Percentiles rank a stretch among this genome's conserved stretches.
These are phyloP conservation scores for Geotrichum candidum DNA, from an alignment of 1,139 yeast genomes.

Conservation along the genomic window DNA sequence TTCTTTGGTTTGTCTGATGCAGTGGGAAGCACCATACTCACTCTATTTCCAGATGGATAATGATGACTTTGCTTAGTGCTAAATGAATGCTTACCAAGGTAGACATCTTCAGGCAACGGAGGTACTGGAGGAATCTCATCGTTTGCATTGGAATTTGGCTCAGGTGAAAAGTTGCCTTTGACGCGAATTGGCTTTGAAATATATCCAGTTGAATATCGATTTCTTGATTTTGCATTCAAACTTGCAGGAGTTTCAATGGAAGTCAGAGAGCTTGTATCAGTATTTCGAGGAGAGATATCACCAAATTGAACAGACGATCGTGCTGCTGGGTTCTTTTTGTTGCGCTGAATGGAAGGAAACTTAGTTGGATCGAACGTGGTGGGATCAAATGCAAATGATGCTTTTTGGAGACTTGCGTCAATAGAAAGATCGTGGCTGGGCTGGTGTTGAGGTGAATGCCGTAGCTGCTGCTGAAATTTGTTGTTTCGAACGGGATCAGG, in stretches of 20 bases:
- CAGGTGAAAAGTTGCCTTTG: constrained; percentile 13
- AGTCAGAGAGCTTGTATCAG: constrained; percentile 4
- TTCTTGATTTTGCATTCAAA: not conserved
- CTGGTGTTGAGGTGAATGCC: not conserved
- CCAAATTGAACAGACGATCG: constrained; percentile 1
- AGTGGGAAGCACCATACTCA: constrained; percentile 10
- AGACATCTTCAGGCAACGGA: constrained; percentile 17
- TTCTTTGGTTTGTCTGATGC: not conserved
- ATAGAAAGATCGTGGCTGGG: not conserved
- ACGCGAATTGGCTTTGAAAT: constrained; percentile 4
- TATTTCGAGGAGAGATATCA: constrained; percentile 4
- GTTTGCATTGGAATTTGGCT: constrained; percentile 8
- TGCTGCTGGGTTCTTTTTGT: not conserved
- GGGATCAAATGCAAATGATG: not conserved
- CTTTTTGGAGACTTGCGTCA: not conserved
- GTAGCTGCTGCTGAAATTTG: constrained; percentile 1
- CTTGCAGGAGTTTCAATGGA: not conserved
- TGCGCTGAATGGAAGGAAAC: not conserved
- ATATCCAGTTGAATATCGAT: constrained; percentile 11
- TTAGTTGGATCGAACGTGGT: not conserved
- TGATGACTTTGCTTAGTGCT: not conserved
- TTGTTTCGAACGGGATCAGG: not conserved
- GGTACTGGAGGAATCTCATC: constrained; percentile 19
- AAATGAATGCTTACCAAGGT: constrained; percentile 8
- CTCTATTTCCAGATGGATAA: not conserved